Conservation (phyloP, 169 alveolate genomes). For the Ophryocystis elektroscirrha region DNA sequence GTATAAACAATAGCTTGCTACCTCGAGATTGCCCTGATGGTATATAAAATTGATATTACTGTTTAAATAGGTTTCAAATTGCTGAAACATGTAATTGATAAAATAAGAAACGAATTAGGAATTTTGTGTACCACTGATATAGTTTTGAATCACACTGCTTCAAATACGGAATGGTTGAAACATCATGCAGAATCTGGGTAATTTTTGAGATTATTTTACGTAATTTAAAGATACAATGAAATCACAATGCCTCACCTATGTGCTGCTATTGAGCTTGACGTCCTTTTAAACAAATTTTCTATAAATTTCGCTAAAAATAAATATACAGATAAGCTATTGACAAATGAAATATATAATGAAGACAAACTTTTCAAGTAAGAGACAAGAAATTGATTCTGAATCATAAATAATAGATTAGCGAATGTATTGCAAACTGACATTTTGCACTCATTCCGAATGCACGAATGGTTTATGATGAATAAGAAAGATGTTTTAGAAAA, state of each 20-base stretch:
- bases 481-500: not conserved
- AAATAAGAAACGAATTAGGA: slow-evolving; percentile 37
- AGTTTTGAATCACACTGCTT: slow-evolving; percentile 68
- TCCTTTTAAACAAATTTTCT: slow-evolving; percentile 40
- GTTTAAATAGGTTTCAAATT: slow-evolving; percentile 8
- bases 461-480: slow-evolving; percentile 21
- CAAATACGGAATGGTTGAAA: slow-evolving; percentile 49
- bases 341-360: slow-evolving; percentile 44
- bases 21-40: too few relatives aligned
- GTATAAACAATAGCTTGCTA: slow-evolving; percentile 14
- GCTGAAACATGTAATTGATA: slow-evolving; percentile 26
- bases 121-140: slow-evolving; percentile 57
- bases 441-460: slow-evolving; percentile 20
- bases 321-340: slow-evolving; percentile 21
- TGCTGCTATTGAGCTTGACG: slow-evolving; percentile 54
- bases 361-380: slow-evolving; percentile 24
- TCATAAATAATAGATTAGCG: slow-evolving; percentile 25
- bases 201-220: not conserved
- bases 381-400: slow-evolving; percentile 8
- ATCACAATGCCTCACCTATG: slow-evolving; percentile 52
- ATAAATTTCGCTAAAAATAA: slow-evolving; percentile 29
- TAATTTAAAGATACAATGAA: slow-evolving; percentile 16
- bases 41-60: too few relatives aligned
- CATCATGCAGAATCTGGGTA: slow-evolving; percentile 60
- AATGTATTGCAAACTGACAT: slow-evolving; percentile 29